Evolutionary conservation across 495 filamentous ascomycete genomes (phyloP).

Genomic region (Daldinia concentrica): DNA sequence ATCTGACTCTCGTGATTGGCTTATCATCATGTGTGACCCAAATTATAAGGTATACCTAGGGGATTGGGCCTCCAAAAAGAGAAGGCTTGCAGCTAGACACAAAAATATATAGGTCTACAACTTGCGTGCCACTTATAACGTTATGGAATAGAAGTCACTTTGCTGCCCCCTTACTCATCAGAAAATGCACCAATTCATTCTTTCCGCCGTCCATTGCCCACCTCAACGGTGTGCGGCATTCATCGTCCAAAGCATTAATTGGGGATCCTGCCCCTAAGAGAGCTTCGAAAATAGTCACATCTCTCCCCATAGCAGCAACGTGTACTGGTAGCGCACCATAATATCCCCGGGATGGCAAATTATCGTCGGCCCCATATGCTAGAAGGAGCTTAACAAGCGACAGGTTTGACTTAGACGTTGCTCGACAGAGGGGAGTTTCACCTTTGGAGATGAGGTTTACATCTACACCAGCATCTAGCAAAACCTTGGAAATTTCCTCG

Average conservation of each 20-base stretch:
- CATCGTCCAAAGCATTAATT: slow-evolving; percentile 44
- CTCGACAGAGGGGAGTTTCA: slow-evolving; percentile 35
- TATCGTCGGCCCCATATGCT: slow-evolving; percentile 12
- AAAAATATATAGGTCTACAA: no score
- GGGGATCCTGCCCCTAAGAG: slow-evolving; percentile 48
- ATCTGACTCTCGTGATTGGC: slow-evolving; percentile 20
- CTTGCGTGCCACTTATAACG: no score
- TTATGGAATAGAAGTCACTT: slow-evolving; percentile 9
- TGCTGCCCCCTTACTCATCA: slow-evolving; percentile 30
- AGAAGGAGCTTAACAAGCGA: slow-evolving; percentile 26
- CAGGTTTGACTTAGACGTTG: slow-evolving; percentile 33
- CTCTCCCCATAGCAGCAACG: slow-evolving; percentile 34
- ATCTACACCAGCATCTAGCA: slow-evolving; percentile 42
- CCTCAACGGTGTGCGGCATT: slow-evolving; percentile 43
- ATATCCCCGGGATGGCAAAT: slow-evolving; percentile 25
- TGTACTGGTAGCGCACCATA: slow-evolving; percentile 29
- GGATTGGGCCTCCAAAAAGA: neutral
- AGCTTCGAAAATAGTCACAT: slow-evolving; percentile 40
- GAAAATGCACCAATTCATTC: slow-evolving; percentile 31
- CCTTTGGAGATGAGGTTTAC: slow-evolving; percentile 36
- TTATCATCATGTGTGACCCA: neutral
- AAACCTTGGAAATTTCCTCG: slow-evolving; percentile 32
- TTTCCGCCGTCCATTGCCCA: slow-evolving; percentile 36
- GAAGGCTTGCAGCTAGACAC: neutral
- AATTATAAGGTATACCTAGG: neutral